These are phyloP conservation scores for Pyrenophora teres DNA, from an alignment of 2,329 filamentous ascomycete species.

Conservation along the genomic window DNA sequence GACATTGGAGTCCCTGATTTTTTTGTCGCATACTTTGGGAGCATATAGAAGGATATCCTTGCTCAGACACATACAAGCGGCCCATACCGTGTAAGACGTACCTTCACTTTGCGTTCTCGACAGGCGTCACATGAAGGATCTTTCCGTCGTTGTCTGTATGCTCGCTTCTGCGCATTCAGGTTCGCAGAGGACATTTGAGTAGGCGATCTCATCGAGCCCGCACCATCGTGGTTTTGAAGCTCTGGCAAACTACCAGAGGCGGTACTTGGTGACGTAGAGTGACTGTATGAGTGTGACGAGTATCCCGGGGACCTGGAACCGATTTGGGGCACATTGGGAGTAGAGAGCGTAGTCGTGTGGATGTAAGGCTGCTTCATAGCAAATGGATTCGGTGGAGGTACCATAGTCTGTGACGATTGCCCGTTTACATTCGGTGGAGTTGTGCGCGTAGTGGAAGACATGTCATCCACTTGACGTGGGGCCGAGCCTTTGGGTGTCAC, in stretches of 20 bases:
- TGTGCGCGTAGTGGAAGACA: slow-evolving; percentile 29
- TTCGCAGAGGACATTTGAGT: slow-evolving; percentile 53
- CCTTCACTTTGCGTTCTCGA: slow-evolving; percentile 76
- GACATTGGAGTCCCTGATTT: background rate
- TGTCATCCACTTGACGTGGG: slow-evolving; percentile 13
- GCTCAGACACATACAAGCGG: background rate
- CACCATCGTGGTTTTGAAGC: slow-evolving; percentile 34
- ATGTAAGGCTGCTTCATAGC: slow-evolving; percentile 27
- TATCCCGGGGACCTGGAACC: slow-evolving; percentile 42
- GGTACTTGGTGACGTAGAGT: slow-evolving; percentile 46
- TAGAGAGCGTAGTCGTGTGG: slow-evolving; percentile 34
- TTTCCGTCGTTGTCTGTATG: slow-evolving; percentile 92
- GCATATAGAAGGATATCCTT: background rate
- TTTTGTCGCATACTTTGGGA: background rate
- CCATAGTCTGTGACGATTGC: slow-evolving; percentile 40
- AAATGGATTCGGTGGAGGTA: slow-evolving; percentile 43
- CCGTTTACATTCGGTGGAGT: slow-evolving; percentile 42
- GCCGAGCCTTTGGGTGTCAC: background rate
- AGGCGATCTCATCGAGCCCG: slow-evolving; percentile 49
- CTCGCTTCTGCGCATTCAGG: slow-evolving; percentile 80
- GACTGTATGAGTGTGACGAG: slow-evolving; percentile 36
- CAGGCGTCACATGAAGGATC: slow-evolving; percentile 98
- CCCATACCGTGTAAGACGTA: slow-evolving; percentile 26
- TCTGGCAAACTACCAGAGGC: slow-evolving; percentile 41
- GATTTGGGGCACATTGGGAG: slow-evolving; percentile 35